Conservation (phyloP, 2,329 filamentous ascomycete genomes). For the Arthrobotrys musiformis region DNA sequence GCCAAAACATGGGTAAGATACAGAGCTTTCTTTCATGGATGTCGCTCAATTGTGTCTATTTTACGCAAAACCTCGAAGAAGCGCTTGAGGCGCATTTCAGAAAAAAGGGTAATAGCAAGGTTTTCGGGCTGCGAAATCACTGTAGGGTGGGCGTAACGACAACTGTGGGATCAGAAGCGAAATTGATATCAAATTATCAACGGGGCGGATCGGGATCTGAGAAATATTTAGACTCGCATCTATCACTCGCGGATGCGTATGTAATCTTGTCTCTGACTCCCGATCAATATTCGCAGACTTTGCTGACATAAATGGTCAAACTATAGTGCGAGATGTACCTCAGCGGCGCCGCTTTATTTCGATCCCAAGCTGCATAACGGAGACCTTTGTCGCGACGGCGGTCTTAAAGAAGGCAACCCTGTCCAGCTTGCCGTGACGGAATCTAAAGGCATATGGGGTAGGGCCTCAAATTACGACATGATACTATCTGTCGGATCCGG, state of each 20-base stretch:
- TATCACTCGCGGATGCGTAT: background rate
- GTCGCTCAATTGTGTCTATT: background rate
- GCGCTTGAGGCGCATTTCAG: background rate
- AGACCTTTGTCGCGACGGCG: background rate
- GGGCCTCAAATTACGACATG: background rate
- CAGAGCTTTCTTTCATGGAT: background rate
- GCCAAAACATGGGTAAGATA: background rate
- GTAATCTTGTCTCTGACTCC: background rate
- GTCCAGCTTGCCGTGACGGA: background rate
- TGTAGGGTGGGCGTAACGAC: slow-evolving; percentile 22
- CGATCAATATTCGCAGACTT: background rate
- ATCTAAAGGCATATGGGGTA: background rate
- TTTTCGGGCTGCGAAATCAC: slow-evolving; percentile 19
- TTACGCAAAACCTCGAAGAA: background rate
- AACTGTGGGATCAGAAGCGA: background rate
- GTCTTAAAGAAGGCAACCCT: slow-evolving; percentile 22
- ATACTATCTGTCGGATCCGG: slow-evolving; percentile 20
- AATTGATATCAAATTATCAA: slow-evolving; percentile 11
- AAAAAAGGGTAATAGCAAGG: background rate
- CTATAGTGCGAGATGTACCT: slow-evolving; percentile 8
- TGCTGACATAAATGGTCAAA: background rate
- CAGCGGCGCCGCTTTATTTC: slow-evolving; percentile 10
- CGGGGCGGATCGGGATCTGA: slow-evolving; percentile 4
- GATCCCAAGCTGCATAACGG: background rate
- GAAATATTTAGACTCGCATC: slow-evolving; percentile 11